Evolutionary conservation across 495 filamentous ascomycete species (phyloP).

Genomic region (Penicillium roqueforti): DNA sequence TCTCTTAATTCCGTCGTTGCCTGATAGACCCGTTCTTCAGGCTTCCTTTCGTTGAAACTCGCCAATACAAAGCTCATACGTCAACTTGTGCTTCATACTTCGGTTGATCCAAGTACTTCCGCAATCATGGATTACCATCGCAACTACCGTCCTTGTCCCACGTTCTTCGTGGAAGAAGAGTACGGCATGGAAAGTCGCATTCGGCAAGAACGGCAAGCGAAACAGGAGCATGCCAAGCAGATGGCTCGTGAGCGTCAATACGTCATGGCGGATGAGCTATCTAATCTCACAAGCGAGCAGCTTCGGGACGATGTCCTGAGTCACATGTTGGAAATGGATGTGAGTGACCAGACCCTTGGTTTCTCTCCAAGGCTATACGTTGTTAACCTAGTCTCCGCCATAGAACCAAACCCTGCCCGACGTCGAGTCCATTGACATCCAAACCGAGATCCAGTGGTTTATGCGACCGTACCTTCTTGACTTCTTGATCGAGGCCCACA

Average conservation of each 20-base stretch:
- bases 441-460: conserved; percentile 99
- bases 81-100: conserved; percentile 2
- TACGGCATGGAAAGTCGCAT: conserved; percentile 28
- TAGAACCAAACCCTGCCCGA: conserved; percentile 89
- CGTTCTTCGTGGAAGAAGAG: conserved; percentile 86
- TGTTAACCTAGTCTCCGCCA: conserved; percentile 26
- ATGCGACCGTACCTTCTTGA: conserved; percentile 98
- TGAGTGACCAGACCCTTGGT: conserved; percentile 36
- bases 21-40: conserved; percentile 36
- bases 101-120: conserved; percentile 2
- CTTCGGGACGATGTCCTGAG: conserved; percentile 88
- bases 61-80: conserved; percentile 19
- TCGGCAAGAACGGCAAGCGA: conserved; percentile 31
- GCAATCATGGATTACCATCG: conserved; percentile 69
- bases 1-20: conserved; percentile 52
- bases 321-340: conserved; percentile 97
- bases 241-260: conserved; percentile 73
- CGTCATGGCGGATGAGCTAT: conserved; percentile 82
- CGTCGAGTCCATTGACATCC: conserved; percentile 95
- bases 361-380: background rate
- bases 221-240: conserved; percentile 65
- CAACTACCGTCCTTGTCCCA: conserved; percentile 60
- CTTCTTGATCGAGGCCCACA: conserved; percentile 96
- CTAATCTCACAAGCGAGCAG: conserved; percentile 73
- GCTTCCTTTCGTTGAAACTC: conserved; percentile 30